Base-by-base conservation (phyloP, 2,329 filamentous ascomycete genomes). In the Aspergillus puulaauensis region DNA sequence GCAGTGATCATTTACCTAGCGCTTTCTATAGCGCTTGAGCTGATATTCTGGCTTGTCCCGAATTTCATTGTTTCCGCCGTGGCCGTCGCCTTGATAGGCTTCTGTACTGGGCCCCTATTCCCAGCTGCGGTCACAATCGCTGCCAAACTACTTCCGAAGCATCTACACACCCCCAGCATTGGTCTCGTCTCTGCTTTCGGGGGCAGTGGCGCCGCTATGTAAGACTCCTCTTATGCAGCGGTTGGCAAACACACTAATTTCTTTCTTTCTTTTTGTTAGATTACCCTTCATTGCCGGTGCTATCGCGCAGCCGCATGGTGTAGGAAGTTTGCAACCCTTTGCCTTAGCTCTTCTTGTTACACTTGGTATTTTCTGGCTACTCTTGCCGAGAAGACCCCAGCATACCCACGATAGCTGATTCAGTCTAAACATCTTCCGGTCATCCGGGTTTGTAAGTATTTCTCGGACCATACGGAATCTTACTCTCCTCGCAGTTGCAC, bases 31-130 rank as follows among this genome's bases (percentile, higher is more conserved):
- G 83, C 66, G 0, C 77, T 91, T 27, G 81, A 91, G 72, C 75
- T 91, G 6, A 71, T 90, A 59, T 90, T 90, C 77, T 91, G 89
- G 89, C 83, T 90, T 7, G 86, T 91, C 1, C 89, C 89, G 1
- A 83, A 82, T 55, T 89, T 90, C 66, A 78, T 87, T 57, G 85
- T 88, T 41, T 88, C 86, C 1, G 84, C 56, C 3, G 52, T 61
- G 5, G 48, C 56, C 14, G 56, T 61, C n/a, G 40, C 52, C 0
- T 74, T 90, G 0, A 80, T 90, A 51, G 90, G 89, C 1, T 89
- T 91, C 78, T 89, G 91, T 67, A 79, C 90, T 0, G 90, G 89
- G 0, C 89, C 90, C 0, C 72, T 91, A 27, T 91, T 91, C 68
- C 88, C 89, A 0, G 86, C 85, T 2, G 87, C 83, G 2, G 81